Base-by-base conservation (phyloP, 208 protist genomes). In the Zelonia costaricensis region DNA sequence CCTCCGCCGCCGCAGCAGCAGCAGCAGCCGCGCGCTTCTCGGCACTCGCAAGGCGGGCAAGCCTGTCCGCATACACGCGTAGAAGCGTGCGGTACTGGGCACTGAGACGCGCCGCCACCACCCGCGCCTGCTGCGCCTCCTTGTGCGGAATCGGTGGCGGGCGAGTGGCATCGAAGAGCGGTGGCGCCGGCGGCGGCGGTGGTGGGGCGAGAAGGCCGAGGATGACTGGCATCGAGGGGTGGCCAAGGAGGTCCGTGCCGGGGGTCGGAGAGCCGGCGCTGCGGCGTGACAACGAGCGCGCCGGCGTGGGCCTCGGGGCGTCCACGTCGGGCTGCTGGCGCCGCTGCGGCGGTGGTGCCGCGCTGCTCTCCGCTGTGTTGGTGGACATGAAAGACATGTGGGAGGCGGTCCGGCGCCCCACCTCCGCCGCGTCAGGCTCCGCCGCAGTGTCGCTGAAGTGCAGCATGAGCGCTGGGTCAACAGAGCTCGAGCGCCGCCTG, bases 1-100 rank as follows among this genome's bases (percentile, higher is more conserved):
- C n/a, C n/a, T n/a, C n/a, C n/a, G n/a, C n/a, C n/a, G n/a, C n/a
- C n/a, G n/a, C n/a, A n/a, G n/a, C n/a, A n/a, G n/a, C n/a, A n/a
- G n/a, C n/a, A n/a, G n/a, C n/a, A n/a, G n/a, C n/a, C n/a, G 48
- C 48, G 12, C 39, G 33, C n/a, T 10, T n/a, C 30, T 68, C 62
- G 0, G 51, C 62, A 22, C 4, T 38, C 0, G 31, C 40, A 22
- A 60, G 15, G 9, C 43, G 31, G 5, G 51, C 2, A 0, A 60
- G 30, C 44, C 53, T 48, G 2, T 53, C 18, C 43, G 25, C 33
- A 43, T 68, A 68, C 6, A 60, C 51, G n/a, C 4, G 2, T 25
- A 60, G 33, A n/a, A 60, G 43, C n/a, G 49, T 52, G 40, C 39
- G 62, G 35, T 52, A 68, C 43, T 53, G 51, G 18, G 49, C 20